These are phyloP conservation scores for Moringa oleifera DNA, from an alignment of 345 rosid species.

Conservation along the genomic window DNA sequence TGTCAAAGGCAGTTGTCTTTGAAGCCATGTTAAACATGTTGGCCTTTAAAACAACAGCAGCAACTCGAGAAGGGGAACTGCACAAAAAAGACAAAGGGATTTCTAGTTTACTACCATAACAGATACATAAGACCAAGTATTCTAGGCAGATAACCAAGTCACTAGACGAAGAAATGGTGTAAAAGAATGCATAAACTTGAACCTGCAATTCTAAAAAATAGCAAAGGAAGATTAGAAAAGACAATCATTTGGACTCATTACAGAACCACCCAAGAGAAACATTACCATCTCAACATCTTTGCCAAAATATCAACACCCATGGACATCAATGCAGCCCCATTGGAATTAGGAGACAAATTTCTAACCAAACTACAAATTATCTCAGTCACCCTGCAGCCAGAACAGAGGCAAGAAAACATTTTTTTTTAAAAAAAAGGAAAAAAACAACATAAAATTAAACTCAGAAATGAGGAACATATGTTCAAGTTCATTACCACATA, in stretches of 20 bases:
- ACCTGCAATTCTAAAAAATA: background rate
- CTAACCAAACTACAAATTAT: slow-evolving; percentile 59
- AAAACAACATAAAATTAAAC: background rate
- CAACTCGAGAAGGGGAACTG: slow-evolving; percentile 74
- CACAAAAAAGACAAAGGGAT: slow-evolving; percentile 16
- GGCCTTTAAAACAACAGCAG: slow-evolving; percentile 48
- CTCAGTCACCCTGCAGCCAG: slow-evolving; percentile 65
- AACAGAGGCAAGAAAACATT: slow-evolving; percentile 10
- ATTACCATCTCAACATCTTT: slow-evolving; percentile 73
- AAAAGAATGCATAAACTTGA: background rate
- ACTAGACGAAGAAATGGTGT: background rate
- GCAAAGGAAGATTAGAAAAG: background rate
- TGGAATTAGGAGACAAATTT: slow-evolving; percentile 47
- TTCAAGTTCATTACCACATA: slow-evolving; percentile 47
- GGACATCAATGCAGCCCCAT: slow-evolving; percentile 62
- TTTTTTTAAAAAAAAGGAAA: slow-evolving; percentile 12
- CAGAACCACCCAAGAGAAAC: background rate
- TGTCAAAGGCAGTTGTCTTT: slow-evolving; percentile 34
- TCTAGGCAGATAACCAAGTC: background rate
- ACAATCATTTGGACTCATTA: background rate
- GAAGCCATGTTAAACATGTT: slow-evolving; percentile 64
- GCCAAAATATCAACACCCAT: slow-evolving; percentile 67
- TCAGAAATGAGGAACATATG: slow-evolving; percentile 4
- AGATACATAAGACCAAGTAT: background rate
- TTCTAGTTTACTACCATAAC: background rate